phyloP scores from a whole-genome alignment of 106 monocot species.

The Phalaenopsis aphrodite region DNA sequence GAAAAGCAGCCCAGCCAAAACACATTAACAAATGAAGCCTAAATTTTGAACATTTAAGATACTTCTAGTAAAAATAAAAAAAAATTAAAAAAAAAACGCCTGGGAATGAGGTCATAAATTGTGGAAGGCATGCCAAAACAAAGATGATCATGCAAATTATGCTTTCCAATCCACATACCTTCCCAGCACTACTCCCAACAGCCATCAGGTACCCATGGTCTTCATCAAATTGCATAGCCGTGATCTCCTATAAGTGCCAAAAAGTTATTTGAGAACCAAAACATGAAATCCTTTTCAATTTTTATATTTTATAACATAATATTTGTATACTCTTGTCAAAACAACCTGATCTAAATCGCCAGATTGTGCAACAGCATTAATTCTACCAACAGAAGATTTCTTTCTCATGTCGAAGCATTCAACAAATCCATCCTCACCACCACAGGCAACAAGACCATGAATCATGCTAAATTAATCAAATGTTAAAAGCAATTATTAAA shows the following conservation, averaged over 20 bases:
- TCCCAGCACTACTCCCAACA: constrained; percentile 86
- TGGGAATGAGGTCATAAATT: neutral
- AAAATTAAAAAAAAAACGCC: neutral
- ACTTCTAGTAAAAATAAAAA: neutral
- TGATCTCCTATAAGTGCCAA: constrained; percentile 63
- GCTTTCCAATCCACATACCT: constrained; percentile 27
- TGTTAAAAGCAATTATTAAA: neutral
- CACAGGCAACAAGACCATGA: constrained; percentile 96
- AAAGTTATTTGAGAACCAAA: neutral
- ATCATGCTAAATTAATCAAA: constrained; percentile 22
- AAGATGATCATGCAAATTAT: neutral
- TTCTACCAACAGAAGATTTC: constrained; percentile 77
- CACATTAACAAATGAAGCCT: neutral
- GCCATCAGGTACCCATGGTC: constrained; percentile 65
- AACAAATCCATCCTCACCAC: constrained; percentile 93
- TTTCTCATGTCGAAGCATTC: constrained; percentile 92
- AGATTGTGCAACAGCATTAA: constrained; percentile 37
- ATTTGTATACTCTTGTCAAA: constrained; percentile 1
- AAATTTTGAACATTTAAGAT: neutral
- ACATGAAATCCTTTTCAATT: neutral
- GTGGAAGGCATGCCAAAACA: neutral
- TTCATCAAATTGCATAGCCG: constrained; percentile 81
- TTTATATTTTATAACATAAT: neutral
- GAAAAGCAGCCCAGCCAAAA: neutral
- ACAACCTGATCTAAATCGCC: constrained; percentile 56